Evolutionary conservation across 139 green algal species (phyloP).

Genomic region (Closterium sp.): DNA sequence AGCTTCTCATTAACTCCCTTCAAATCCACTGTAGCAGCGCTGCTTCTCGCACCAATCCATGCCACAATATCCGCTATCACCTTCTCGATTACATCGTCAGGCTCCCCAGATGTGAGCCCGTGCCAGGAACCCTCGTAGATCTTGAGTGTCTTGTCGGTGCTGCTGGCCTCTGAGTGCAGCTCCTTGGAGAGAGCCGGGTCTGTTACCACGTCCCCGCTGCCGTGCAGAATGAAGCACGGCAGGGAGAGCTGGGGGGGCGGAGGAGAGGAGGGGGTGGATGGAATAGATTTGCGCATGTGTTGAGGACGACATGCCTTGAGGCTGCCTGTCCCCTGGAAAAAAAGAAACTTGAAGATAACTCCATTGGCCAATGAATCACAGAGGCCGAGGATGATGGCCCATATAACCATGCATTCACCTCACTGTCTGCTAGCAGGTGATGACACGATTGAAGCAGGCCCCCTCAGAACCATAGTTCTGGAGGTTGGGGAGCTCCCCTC

Average conservation of each 20-base stretch:
- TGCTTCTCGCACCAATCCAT: constrained; percentile 29
- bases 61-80: constrained; percentile 34
- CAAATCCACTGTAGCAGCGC: background rate
- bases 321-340: too few relatives aligned
- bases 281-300: too few relatives aligned
- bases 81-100: constrained; percentile 31
- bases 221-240: constrained; percentile 41
- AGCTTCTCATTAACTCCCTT: background rate
- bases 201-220: constrained; percentile 30
- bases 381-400: too few relatives aligned
- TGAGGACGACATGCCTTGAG: too few relatives aligned
- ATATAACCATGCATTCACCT: too few relatives aligned
- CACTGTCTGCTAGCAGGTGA: too few relatives aligned
- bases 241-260: constrained; percentile 10
- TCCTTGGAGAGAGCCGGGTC: constrained; percentile 36
- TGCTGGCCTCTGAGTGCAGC: constrained; percentile 15
- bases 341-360: too few relatives aligned
- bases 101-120: constrained; percentile 25
- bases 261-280: background rate
- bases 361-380: too few relatives aligned
- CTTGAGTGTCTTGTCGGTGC: constrained; percentile 34
- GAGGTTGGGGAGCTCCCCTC: too few relatives aligned
- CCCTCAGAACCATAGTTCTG: too few relatives aligned
- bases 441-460: too few relatives aligned
- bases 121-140: constrained; percentile 42